Percentiles rank a stretch among this genome's conserved stretches.
Evolutionary conservation across 768 basidiomycete species (phyloP).

Genomic region (Termitomyces sp.): DNA sequence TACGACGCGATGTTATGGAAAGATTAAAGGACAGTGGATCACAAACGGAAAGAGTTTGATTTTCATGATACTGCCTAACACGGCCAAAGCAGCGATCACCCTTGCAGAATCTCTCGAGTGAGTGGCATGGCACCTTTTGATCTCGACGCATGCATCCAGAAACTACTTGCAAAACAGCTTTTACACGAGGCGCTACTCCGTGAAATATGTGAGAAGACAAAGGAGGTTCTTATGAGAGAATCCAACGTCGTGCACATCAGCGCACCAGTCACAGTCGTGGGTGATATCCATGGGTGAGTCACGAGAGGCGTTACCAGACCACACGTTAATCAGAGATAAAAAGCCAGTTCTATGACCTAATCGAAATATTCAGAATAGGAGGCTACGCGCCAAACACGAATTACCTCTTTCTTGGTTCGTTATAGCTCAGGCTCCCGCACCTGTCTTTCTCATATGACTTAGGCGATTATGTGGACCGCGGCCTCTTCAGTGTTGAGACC

Average conservation of each 20-base stretch:
- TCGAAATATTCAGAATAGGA: slow-evolving; percentile 98
- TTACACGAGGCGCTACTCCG: slow-evolving; percentile 90
- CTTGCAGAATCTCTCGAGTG: slow-evolving; percentile 12
- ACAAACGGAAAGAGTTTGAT: slow-evolving; percentile 8
- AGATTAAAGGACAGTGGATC: slow-evolving; percentile 15
- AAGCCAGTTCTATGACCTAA: slow-evolving; percentile 98
- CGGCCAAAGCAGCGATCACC: slow-evolving; percentile 28
- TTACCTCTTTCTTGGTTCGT: slow-evolving; percentile 93
- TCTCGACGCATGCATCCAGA: slow-evolving; percentile 93
- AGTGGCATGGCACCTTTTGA: slow-evolving; percentile 69
- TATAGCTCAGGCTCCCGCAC: not conserved
- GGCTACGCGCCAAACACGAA: slow-evolving; percentile 96
- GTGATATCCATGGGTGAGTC: slow-evolving; percentile 97
- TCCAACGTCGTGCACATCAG: slow-evolving; percentile 97
- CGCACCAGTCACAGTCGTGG: slow-evolving; percentile 96
- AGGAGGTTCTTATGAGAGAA: slow-evolving; percentile 98
- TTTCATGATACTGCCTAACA: slow-evolving; percentile 27
- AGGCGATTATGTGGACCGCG: slow-evolving; percentile 99
- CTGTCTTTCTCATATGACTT: slow-evolving; percentile 13
- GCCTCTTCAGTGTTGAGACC: slow-evolving; percentile 96
- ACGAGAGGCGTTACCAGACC: slow-evolving; percentile 4
- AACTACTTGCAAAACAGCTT: slow-evolving; percentile 86
- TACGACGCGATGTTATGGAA: slow-evolving; percentile 9
- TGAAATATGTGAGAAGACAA: slow-evolving; percentile 99
- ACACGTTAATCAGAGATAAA: slow-evolving; percentile 32